Conservation (phyloP, 768 basidiomycete species). For the Tylopilus rubrobrunneus region DNA sequence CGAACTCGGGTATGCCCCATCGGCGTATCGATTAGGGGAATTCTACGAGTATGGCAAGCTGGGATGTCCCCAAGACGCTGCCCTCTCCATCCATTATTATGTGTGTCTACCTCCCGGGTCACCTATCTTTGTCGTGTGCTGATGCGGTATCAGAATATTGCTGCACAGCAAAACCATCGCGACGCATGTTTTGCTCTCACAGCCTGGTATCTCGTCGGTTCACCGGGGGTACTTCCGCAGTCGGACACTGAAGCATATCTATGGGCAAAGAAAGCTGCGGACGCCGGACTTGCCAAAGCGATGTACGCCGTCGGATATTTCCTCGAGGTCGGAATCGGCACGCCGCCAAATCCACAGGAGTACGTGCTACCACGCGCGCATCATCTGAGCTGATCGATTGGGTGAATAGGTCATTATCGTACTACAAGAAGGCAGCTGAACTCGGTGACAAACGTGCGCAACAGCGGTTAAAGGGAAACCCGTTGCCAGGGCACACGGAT, state of each 20-base stretch:
- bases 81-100: slow-evolving; percentile 97
- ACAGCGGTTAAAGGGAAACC: slow-evolving; percentile 70
- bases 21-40: slow-evolving; percentile 92
- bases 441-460: slow-evolving; percentile 91
- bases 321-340: slow-evolving; percentile 91
- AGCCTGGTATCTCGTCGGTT: slow-evolving; percentile 99
- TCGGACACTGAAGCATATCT: slow-evolving; percentile 97
- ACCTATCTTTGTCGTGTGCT: slow-evolving; percentile 8
- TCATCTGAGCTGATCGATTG: slow-evolving; percentile 1
- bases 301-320: slow-evolving; percentile 99
- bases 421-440: slow-evolving; percentile 89
- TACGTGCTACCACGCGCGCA: slow-evolving; percentile 36
- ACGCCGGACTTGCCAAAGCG: slow-evolving; percentile 87
- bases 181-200: slow-evolving; percentile 98
- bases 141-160: slow-evolving; percentile 72
- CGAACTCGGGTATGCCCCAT: slow-evolving; percentile 94
- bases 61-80: slow-evolving; percentile 96
- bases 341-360: slow-evolving; percentile 61
- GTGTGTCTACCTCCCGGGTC: slow-evolving; percentile 50
- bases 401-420: slow-evolving; percentile 56
- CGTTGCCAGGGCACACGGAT: slow-evolving; percentile 56
- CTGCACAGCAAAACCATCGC: slow-evolving; percentile 93
- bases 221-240: slow-evolving; percentile 94
- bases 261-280: slow-evolving; percentile 96
- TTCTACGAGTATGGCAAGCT: slow-evolving; percentile 99